Conservation (phyloP, 129 eudicot species). For the Kitagawia praeruptora region DNA sequence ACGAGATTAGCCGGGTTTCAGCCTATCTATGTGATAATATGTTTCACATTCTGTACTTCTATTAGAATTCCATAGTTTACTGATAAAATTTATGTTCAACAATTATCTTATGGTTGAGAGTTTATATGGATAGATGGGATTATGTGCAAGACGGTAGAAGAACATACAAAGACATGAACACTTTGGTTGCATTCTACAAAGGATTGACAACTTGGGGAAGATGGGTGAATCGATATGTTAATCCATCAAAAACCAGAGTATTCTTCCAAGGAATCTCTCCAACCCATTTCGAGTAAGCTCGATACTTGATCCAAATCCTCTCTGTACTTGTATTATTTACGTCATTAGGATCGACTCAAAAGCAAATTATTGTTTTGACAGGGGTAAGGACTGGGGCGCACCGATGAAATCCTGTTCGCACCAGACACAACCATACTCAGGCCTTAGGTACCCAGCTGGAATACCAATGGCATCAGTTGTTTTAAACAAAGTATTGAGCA, state of each 20-base stretch:
- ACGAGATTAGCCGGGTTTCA: no score
- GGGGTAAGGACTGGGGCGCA: constrained; percentile 77
- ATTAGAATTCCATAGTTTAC: not conserved
- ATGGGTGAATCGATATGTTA: constrained; percentile 19
- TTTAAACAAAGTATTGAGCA: constrained; percentile 61
- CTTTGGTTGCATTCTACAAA: constrained; percentile 15
- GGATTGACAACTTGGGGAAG: constrained; percentile 21
- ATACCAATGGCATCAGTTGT: constrained; percentile 43
- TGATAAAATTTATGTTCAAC: no score
- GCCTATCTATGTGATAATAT: no score
- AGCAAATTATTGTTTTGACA: constrained; percentile 7
- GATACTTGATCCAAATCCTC: not conserved
- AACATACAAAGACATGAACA: constrained; percentile 22
- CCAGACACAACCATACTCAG: constrained; percentile 55
- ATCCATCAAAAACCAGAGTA: constrained; percentile 21
- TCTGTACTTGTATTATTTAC: not conserved
- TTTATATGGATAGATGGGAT: constrained; percentile 19
- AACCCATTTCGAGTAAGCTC: constrained; percentile 22
- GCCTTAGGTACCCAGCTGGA: constrained; percentile 61
- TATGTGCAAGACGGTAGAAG: constrained; percentile 16
- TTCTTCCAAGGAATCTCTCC: constrained; percentile 23
- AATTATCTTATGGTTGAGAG: not conserved
- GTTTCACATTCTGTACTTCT: no score
- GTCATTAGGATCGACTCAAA: not conserved
- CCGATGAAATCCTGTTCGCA: constrained; percentile 56